Percentiles rank a stretch among this genome's conserved stretches.
Evolutionary conservation across 2,329 filamentous ascomycete species (phyloP).

Genomic region (Colletotrichum agaves): DNA sequence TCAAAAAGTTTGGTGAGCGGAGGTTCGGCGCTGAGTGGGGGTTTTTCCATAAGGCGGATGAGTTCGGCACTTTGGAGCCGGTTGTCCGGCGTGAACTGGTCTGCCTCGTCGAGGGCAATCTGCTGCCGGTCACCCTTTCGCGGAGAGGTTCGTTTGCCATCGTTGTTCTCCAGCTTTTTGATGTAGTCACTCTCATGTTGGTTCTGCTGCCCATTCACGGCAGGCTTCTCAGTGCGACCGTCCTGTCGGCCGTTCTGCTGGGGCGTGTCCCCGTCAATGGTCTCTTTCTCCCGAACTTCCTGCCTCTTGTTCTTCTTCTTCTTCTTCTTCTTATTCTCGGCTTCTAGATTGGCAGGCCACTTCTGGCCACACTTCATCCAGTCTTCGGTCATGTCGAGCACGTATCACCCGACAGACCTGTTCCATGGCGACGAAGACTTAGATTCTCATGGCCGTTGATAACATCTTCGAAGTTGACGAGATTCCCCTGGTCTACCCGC

Average conservation of each 20-base stretch:
- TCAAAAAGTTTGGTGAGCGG: slow-evolving; percentile 54
- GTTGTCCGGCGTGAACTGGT: slow-evolving; percentile 64
- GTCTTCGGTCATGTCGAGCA: slow-evolving; percentile 59
- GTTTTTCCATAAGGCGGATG: slow-evolving; percentile 62
- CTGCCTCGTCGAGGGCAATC: slow-evolving; percentile 49
- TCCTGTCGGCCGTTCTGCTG: slow-evolving; percentile 25
- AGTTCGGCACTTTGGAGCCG: slow-evolving; percentile 61
- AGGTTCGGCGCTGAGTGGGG: slow-evolving; percentile 63
- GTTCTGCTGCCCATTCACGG: slow-evolving; percentile 10
- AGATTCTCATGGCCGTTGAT: slow-evolving; percentile 52
- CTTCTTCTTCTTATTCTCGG: slow-evolving; percentile 42
- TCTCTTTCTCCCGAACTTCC: slow-evolving; percentile 14
- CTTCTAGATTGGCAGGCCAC: slow-evolving; percentile 58
- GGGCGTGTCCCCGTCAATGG: slow-evolving; percentile 26
- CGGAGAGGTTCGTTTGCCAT: slow-evolving; percentile 43
- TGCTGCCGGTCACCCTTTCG: slow-evolving; percentile 38
- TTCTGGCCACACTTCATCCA: slow-evolving; percentile 59
- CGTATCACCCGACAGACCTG: slow-evolving; percentile 56
- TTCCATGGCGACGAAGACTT: slow-evolving; percentile 54
- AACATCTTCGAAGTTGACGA: slow-evolving; percentile 53
- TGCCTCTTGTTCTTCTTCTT: slow-evolving; percentile 39
- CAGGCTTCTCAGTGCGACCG: slow-evolving; percentile 20
- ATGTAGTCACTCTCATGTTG: slow-evolving; percentile 56
- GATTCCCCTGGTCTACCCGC: slow-evolving; percentile 40
- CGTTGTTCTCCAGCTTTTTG: slow-evolving; percentile 51